Evolutionary conservation across 352 stramenopile species (phyloP), one percentile per base, ranked within the genome.

Genomic region (Phytophthora rubi): DNA sequence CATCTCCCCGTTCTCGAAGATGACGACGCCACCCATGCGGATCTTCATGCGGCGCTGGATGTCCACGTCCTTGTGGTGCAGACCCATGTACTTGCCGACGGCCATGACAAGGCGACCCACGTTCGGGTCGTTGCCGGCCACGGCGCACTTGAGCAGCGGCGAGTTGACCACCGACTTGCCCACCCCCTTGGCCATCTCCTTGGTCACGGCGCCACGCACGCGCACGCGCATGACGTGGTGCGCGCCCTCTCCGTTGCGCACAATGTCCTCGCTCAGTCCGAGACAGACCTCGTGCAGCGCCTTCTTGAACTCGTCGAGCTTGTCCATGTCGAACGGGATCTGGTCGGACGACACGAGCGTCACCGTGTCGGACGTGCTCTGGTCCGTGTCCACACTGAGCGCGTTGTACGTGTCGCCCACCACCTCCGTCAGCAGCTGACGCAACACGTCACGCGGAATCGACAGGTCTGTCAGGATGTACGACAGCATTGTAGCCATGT

Each of bases 91-190:
- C 68, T 97, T 98, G 72, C 98, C 98, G 72, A 94, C 95, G 8
- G 97, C 97, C 73, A 93, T 98, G 39, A 99, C 92, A 53, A 99
- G 86, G 16, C 98, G 87, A 3, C 98, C 98, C 52, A 99, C 98
- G 77, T 99, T 99, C 48, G 98, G 97, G 83, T 99, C 98, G 68
- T 99, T 99, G 52, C 98, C 98, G 10, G 95, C 93, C 26, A 99
- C 93, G 8, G 97, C 98, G 70, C 96, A 99, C 86, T 99, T 99
- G 76, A 99, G 97, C 57, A 99, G 83, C 30, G 97, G 97, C 35
- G 93, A 98, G 81, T 98, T 98, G 42, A 98, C 89, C 26, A 98
- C 77, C n/a, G 85, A 93, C 77, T 97, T 97, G 73, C 91, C 94
- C 16, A 98, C 81, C 23, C 87, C 88, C 68, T 96, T 92, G 51